Percentiles rank a stretch among this genome's conserved stretches.
phyloP scores from a whole-genome alignment of 305 asterid genomes.

The Solanum hybrid region DNA sequence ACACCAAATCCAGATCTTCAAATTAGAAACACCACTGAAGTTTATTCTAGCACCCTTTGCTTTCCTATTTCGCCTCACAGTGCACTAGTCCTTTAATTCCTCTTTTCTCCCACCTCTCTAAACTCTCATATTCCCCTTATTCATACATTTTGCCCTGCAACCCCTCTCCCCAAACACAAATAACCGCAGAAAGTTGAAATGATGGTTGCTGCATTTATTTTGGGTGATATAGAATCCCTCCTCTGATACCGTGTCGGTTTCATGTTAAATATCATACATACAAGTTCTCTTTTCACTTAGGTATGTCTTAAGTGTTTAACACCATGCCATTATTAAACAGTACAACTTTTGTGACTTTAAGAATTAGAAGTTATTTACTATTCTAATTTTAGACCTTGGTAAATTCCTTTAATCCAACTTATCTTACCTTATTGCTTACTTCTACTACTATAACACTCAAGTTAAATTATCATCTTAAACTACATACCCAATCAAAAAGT shows the following conservation, averaged over 20 bases:
- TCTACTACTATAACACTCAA: neutral
- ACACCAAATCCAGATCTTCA: conserved; percentile 3
- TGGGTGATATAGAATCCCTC: neutral
- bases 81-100: neutral
- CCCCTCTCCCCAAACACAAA: neutral
- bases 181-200: neutral
- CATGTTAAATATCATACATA: neutral
- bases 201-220: neutral
- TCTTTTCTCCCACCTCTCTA: neutral
- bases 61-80: neutral
- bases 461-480: neutral
- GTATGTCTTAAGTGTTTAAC: neutral
- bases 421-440: neutral
- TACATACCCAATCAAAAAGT: neutral
- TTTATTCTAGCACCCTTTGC: neutral
- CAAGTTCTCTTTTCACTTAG: neutral
- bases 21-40: neutral
- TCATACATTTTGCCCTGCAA: neutral
- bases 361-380: neutral
- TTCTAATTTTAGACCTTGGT: neutral
- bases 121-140: neutral
- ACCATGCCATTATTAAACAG: neutral
- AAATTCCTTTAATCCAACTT: neutral
- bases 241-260: neutral
- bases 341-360: neutral